phyloP scores from a whole-genome alignment of 2,329 filamentous ascomycete species.

The Monascus ruber region DNA sequence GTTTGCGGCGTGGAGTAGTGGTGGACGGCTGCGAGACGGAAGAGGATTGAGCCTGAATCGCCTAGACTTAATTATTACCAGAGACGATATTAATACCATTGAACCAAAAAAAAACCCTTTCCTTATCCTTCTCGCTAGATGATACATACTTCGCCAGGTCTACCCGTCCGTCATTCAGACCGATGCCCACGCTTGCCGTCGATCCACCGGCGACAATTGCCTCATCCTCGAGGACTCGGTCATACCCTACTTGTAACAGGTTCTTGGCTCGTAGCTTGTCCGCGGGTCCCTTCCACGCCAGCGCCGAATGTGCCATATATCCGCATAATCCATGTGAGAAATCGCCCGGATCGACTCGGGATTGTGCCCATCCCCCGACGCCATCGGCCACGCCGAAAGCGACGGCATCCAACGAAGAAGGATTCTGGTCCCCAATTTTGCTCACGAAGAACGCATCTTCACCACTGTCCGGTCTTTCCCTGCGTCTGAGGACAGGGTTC shows the following conservation, averaged over 20 bases:
- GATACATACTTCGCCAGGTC: constrained; percentile 65
- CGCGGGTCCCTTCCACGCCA: constrained; percentile 38
- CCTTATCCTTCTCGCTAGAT: too few species aligned
- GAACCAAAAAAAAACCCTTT: too few species aligned
- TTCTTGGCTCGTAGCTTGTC: constrained; percentile 46
- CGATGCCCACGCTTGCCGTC: constrained; percentile 81
- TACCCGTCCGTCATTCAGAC: constrained; percentile 58
- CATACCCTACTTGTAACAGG: constrained; percentile 75
- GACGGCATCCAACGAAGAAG: constrained; percentile 40
- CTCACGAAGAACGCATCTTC: constrained; percentile 95
- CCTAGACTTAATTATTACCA: constrained; percentile 45
- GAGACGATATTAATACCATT: neutral
- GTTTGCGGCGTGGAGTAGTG: constrained; percentile 77
- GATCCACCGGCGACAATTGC: constrained; percentile 72
- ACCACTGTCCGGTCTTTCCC: constrained; percentile 62
- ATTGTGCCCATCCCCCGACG: constrained; percentile 89
- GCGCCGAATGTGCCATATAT: constrained; percentile 73
- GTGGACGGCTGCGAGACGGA: constrained; percentile 76
- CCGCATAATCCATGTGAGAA: constrained; percentile 91
- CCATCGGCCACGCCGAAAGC: constrained; percentile 89
- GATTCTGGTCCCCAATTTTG: constrained; percentile 59
- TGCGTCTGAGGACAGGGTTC: constrained; percentile 46
- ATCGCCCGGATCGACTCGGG: constrained; percentile 83
- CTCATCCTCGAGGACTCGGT: constrained; percentile 63
- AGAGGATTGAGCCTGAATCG: constrained; percentile 84